Percentiles rank a stretch among this genome's conserved stretches.
These are phyloP conservation scores for Vitis cinerea DNA, from an alignment of 164 flowering plant genomes.

Conservation along the genomic window DNA sequence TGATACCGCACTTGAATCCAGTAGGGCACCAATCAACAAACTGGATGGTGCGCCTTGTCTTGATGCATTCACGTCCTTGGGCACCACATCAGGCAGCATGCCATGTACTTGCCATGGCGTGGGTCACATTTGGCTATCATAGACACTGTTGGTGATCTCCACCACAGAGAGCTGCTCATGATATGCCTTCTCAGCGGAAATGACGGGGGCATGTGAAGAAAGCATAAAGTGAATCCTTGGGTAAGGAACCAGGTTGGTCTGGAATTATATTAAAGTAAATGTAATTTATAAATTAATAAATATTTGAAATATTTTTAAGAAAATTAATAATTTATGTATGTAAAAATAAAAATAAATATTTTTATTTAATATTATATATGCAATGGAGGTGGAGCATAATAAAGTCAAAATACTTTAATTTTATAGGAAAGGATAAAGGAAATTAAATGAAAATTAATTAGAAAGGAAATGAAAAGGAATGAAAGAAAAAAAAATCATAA, in stretches of 20 bases:
- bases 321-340: no score
- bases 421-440: no score
- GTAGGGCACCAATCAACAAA: slow-evolving; percentile 69
- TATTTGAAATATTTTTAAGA: no score
- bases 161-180: slow-evolving; percentile 63
- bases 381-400: no score
- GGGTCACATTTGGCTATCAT: slow-evolving; percentile 71
- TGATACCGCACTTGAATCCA: slow-evolving; percentile 64
- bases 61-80: slow-evolving; percentile 66
- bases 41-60: slow-evolving; percentile 63
- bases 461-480: no score
- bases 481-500: no score
- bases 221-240: slow-evolving; percentile 66
- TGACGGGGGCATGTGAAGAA: slow-evolving; percentile 59
- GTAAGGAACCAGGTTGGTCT: slow-evolving; percentile 62
- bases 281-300: no score
- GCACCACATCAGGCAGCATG: slow-evolving; percentile 60
- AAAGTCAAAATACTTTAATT: no score
- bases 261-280: slow-evolving; percentile 26
- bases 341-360: no score
- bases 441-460: no score
- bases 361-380: no score
- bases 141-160: slow-evolving; percentile 62
- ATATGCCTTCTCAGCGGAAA: slow-evolving; percentile 57
- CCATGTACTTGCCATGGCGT: slow-evolving; percentile 62